Base-by-base conservation (phyloP, 2,329 filamentous ascomycete species). In the Nigrospora sphaerica region DNA sequence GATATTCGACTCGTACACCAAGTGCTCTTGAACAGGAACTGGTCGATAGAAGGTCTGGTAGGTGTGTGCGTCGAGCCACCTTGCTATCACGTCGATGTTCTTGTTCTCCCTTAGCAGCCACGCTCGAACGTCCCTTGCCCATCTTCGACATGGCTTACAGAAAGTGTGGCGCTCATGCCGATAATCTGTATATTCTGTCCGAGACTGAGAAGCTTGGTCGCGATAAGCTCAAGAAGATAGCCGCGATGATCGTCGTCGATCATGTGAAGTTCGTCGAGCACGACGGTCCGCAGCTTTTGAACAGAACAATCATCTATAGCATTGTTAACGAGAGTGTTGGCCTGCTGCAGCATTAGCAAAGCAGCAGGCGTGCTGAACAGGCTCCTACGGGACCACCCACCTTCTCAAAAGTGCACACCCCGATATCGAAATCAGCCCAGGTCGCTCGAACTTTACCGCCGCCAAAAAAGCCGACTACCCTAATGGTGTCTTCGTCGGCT, bases 221-320 rank as follows among this genome's bases (percentile, higher is more conserved):
- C 80, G 65, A 88, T 79, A 6, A 90, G 69, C 59, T 91, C 86
- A 46, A 90, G 69, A 1, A 90, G 71, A 59, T 90, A 90, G 4
- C 86, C 86, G 12, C 86, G 79, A 53, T 83, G 77, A 51, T 85
- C 83, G 59, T 90, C 86, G 54, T 88, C 83, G 39, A 90, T 73
- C 85, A 91, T 89, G 60, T 91, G 86, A n/a, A 90, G 67, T 59
- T 91, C 86, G 56, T 91, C 86, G 32, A 90, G 69, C 13, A 90
- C 83, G 16, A 89, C 78, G 12, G 82, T 70, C 40, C 77, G 78
- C 38, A 91, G 67, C 17, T 80, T 73, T n/a, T 73, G 68, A 49
- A 88, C 75, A 4, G 73, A 79, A 57, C 77, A 80, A 51, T 90
- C 83, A 51, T 86, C 82, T 52, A 90, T 86, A 13, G 85, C 83